phyloP scores from a whole-genome alignment of 2,329 filamentous ascomycete species.

The Claviceps monticola region DNA sequence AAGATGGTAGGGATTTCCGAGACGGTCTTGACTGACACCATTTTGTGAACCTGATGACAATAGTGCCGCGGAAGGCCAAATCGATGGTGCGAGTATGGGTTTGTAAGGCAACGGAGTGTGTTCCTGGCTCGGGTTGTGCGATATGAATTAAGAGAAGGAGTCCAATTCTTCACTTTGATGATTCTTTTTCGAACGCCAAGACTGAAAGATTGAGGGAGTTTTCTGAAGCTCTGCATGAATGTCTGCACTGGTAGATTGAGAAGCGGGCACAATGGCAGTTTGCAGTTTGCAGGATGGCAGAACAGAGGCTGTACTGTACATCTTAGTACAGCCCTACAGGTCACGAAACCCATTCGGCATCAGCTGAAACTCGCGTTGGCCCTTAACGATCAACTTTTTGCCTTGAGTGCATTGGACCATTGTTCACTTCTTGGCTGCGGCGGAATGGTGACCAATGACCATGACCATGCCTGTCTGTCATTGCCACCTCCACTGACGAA shows the following conservation, averaged over 20 bases:
- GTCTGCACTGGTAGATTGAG: background rate
- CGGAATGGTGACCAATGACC: no score
- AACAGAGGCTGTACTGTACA: background rate
- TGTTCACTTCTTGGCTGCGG: no score
- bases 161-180: background rate
- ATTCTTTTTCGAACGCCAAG: background rate
- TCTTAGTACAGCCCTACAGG: background rate
- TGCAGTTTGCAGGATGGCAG: background rate
- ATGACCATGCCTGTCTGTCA: no score
- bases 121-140: background rate
- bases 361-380: no score
- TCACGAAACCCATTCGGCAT: no score
- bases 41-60: background rate
- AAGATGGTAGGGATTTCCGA: conserved; percentile 48
- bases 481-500: background rate
- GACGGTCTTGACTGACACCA: conserved; percentile 20
- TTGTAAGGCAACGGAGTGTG: background rate
- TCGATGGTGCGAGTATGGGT: background rate
- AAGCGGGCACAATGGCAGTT: background rate
- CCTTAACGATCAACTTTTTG: no score
- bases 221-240: background rate
- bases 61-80: background rate
- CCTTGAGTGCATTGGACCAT: no score
- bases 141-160: background rate
- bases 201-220: no score